Conservation (phyloP, 768 basidiomycete genomes). For the Xanthoconium purpureum region DNA sequence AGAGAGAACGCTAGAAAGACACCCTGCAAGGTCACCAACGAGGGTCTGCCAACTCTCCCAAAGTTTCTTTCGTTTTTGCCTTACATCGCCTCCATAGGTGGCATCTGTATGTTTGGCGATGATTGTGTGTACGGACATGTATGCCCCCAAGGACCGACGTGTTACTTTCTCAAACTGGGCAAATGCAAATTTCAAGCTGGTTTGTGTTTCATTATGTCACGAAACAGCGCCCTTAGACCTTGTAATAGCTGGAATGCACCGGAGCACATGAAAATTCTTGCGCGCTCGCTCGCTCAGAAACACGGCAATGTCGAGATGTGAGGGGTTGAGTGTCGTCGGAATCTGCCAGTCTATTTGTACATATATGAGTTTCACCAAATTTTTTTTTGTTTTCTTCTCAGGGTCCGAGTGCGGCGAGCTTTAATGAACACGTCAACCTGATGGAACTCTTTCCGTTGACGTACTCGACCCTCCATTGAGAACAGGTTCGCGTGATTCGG, state of each 20-base stretch:
- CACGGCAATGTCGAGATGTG: slow-evolving; percentile 11
- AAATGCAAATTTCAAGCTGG: slow-evolving; percentile 63
- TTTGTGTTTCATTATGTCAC: slow-evolving; percentile 31
- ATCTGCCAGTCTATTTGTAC: slow-evolving; percentile 29
- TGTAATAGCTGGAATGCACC: slow-evolving; percentile 41
- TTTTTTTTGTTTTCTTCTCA: slow-evolving; percentile 24
- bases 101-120: slow-evolving; percentile 56
- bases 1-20: slow-evolving; percentile 56
- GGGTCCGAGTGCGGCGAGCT: slow-evolving; percentile 22
- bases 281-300: not conserved
- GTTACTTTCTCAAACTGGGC: slow-evolving; percentile 51
- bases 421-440: slow-evolving; percentile 30
- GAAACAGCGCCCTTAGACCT: slow-evolving; percentile 8
- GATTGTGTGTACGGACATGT: slow-evolving; percentile 45
- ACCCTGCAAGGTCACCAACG: slow-evolving; percentile 58
- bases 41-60: slow-evolving; percentile 38
- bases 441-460: slow-evolving; percentile 35
- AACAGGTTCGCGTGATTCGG: slow-evolving; percentile 30
- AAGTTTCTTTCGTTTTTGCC: not conserved
- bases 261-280: slow-evolving; percentile 19
- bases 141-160: slow-evolving; percentile 46
- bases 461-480: slow-evolving; percentile 25
- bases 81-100: slow-evolving; percentile 37
- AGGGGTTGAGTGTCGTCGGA: slow-evolving; percentile 6
- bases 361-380: slow-evolving; percentile 32